These are phyloP conservation scores for Coniochaeta hoffmannii DNA, from an alignment of 2,329 filamentous ascomycete species.

Conservation along the genomic window DNA sequence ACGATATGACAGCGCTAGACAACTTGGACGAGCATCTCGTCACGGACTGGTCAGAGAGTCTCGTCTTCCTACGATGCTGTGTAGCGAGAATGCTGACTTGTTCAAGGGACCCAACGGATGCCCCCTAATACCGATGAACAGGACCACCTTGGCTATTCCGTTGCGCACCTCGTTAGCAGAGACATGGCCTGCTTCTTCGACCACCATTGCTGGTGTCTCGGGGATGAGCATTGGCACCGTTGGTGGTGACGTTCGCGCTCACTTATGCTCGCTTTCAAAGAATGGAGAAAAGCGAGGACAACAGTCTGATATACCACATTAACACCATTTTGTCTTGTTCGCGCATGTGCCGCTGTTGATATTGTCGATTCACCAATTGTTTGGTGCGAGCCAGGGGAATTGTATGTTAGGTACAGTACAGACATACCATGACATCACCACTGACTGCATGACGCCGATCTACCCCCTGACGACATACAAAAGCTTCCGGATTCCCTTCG, in stretches of 20 bases:
- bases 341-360: too few relatives aligned
- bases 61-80: neutral
- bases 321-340: too few relatives aligned
- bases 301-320: too few relatives aligned
- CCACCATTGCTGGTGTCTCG: too few relatives aligned
- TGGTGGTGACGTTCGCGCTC: too few relatives aligned
- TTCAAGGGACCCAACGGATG: slow-evolving; percentile 14
- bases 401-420: too few relatives aligned
- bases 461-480: neutral
- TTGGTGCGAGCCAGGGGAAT: neutral
- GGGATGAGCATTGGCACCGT: too few relatives aligned
- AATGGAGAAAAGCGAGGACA: too few relatives aligned
- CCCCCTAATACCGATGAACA: slow-evolving; percentile 4
- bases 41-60: slow-evolving; percentile 52
- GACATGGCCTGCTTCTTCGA: too few relatives aligned
- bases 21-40: slow-evolving; percentile 64
- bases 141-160: neutral
- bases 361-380: too few relatives aligned
- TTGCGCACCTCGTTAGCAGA: too few relatives aligned
- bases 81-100: neutral
- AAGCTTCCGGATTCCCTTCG: neutral
- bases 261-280: too few relatives aligned
- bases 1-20: slow-evolving; percentile 58
- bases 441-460: neutral
- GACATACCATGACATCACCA: neutral